phyloP scores from a whole-genome alignment of 768 basidiomycete genomes.

The Mycena haematopus region DNA sequence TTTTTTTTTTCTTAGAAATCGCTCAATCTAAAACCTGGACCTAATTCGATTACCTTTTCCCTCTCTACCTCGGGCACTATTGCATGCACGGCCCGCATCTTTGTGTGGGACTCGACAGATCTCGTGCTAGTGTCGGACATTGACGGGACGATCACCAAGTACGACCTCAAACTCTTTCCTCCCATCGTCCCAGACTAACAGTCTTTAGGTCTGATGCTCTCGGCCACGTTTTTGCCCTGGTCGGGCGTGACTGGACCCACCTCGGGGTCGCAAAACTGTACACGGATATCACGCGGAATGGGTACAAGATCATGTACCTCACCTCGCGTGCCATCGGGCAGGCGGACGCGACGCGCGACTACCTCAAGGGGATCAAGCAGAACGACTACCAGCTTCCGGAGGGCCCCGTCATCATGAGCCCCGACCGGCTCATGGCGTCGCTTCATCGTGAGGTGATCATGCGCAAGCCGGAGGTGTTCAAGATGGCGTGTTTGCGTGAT shows the following conservation, averaged over 20 bases:
- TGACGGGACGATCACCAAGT: constrained; percentile 99
- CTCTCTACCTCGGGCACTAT: constrained; percentile 82
- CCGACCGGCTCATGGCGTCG: constrained; percentile 92
- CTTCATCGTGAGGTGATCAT: constrained; percentile 98
- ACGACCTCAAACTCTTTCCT: constrained; percentile 31
- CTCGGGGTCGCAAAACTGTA: constrained; percentile 96
- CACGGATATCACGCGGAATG: constrained; percentile 93
- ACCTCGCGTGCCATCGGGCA: constrained; percentile 98
- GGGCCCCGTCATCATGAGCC: constrained; percentile 98
- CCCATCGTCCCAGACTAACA: background rate
- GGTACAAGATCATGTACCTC: constrained; percentile 97
- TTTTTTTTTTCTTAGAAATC: constrained; percentile 64
- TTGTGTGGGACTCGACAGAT: constrained; percentile 94
- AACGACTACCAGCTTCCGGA: constrained; percentile 96
- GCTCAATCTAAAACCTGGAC: constrained; percentile 81
- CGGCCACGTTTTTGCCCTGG: constrained; percentile 96
- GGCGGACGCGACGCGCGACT: constrained; percentile 95
- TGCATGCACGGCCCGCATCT: constrained; percentile 91
- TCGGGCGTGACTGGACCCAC: constrained; percentile 98
- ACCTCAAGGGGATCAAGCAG: constrained; percentile 93
- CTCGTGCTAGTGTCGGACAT: constrained; percentile 95
- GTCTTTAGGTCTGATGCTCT: constrained; percentile 85
- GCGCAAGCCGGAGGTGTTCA: constrained; percentile 99
- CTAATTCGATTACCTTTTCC: constrained; percentile 94
- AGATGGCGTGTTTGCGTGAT: constrained; percentile 98